Conservation (phyloP, 2,329 filamentous ascomycete species). For the Byssothecium circinans region DNA sequence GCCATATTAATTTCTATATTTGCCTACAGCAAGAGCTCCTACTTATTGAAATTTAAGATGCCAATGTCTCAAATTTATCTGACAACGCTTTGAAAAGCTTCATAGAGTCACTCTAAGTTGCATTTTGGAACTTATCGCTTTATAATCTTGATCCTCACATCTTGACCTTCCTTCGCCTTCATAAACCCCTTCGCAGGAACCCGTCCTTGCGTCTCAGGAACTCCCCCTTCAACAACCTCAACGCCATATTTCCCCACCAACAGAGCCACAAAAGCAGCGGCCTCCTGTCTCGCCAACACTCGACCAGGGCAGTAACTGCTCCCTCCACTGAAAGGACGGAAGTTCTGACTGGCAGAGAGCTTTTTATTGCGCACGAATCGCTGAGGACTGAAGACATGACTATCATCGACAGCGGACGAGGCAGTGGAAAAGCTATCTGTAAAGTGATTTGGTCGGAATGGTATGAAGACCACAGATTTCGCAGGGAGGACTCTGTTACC, state of each 20-base stretch:
- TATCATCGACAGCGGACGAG: background rate
- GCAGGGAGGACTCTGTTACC: conserved; percentile 12
- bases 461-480: conserved; percentile 8
- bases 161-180: conserved; percentile 1
- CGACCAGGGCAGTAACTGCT: conserved; percentile 3
- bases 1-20: too few relatives aligned
- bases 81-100: too few relatives aligned
- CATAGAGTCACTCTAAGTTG: too few relatives aligned
- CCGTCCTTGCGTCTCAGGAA: background rate
- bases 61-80: too few relatives aligned
- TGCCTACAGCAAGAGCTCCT: too few relatives aligned
- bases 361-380: conserved; percentile 1
- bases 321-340: conserved; percentile 2
- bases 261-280: background rate
- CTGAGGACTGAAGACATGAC: background rate
- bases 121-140: background rate
- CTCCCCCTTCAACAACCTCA: background rate
- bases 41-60: too few relatives aligned
- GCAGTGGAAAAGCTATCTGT: background rate
- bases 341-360: background rate
- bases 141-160: background rate
- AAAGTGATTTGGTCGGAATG: background rate
- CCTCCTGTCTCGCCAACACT: background rate
- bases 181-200: background rate
- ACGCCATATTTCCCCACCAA: background rate